Evolutionary conservation across 1,284 basidiomycete species (phyloP).

Genomic region (Fomitopsis schrenkii): DNA sequence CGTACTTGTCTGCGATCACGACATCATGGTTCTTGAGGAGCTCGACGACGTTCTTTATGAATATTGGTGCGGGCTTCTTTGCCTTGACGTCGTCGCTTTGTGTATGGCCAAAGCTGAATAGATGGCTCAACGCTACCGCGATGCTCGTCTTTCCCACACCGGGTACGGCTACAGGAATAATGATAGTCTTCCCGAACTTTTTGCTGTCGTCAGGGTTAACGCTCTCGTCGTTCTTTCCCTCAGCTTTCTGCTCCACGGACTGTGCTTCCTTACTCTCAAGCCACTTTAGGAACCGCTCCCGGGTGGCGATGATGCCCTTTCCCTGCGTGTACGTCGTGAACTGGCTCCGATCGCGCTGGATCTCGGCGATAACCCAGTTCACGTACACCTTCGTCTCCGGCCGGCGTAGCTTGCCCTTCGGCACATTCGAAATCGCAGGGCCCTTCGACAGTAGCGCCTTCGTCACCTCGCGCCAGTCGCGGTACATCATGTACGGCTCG

Average conservation of each 20-base stretch:
- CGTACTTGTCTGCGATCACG: slow-evolving; percentile 88
- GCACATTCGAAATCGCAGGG: slow-evolving; percentile 34
- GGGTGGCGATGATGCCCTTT: slow-evolving; percentile 80
- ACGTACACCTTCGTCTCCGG: slow-evolving; percentile 66
- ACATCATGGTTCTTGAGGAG: slow-evolving; percentile 65
- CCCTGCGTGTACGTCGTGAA: slow-evolving; percentile 71
- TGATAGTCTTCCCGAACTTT: slow-evolving; percentile 73
- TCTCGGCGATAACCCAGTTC: slow-evolving; percentile 69
- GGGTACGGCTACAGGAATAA: slow-evolving; percentile 89
- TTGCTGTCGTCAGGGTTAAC: slow-evolving; percentile 33
- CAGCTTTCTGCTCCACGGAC: slow-evolving; percentile 27
- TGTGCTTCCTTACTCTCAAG: slow-evolving; percentile 46
- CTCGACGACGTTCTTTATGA: slow-evolving; percentile 71
- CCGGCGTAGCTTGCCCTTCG: slow-evolving; percentile 60
- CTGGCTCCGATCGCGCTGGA: slow-evolving; percentile 53
- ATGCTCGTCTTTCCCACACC: slow-evolving; percentile 94
- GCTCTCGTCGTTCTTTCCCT: slow-evolving; percentile 17
- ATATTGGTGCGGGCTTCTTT: slow-evolving; percentile 77
- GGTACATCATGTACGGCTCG: slow-evolving; percentile 98
- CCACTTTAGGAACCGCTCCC: slow-evolving; percentile 80
- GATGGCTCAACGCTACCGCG: slow-evolving; percentile 69
- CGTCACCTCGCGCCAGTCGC: slow-evolving; percentile 96
- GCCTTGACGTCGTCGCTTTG: slow-evolving; percentile 88
- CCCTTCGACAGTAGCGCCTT: slow-evolving; percentile 60
- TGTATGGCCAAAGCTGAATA: slow-evolving; percentile 85